Conservation (phyloP, 495 filamentous ascomycete genomes). For the Penicillium antarcticum region DNA sequence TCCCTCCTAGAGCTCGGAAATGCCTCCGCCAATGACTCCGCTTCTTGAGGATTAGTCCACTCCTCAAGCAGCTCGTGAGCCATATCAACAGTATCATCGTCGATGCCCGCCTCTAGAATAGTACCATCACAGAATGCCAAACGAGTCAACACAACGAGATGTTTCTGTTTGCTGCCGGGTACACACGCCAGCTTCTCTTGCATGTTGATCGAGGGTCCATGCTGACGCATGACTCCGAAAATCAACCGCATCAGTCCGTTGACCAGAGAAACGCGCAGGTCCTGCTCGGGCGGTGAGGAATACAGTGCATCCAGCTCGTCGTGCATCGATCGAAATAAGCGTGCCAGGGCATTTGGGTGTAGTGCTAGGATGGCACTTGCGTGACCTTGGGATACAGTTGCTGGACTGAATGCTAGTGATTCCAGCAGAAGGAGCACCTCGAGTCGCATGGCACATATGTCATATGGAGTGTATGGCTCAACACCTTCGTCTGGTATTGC, state of each 20-base stretch:
- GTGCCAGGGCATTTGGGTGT: conserved; percentile 53
- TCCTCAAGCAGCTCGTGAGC: conserved; percentile 64
- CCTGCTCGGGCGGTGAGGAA: conserved; percentile 40
- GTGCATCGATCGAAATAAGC: conserved; percentile 60
- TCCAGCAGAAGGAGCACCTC: conserved; percentile 56
- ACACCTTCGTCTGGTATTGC: conserved; percentile 47
- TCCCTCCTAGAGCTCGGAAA: conserved; percentile 47
- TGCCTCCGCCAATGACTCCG: conserved; percentile 57
- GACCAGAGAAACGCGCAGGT: conserved; percentile 45
- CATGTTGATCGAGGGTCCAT: conserved; percentile 49
- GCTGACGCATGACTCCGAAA: conserved; percentile 52
- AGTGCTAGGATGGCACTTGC: conserved; percentile 51
- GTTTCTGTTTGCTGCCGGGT: conserved; percentile 61
- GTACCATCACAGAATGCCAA: conserved; percentile 64
- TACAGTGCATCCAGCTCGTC: conserved; percentile 63
- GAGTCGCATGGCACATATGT: conserved; percentile 55
- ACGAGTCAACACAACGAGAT: conserved; percentile 61
- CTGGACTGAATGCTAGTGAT: conserved; percentile 41
- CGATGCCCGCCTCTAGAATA: conserved; percentile 61
- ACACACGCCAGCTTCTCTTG: conserved; percentile 54
- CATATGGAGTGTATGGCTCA: conserved; percentile 41
- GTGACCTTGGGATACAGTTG: conserved; percentile 35
- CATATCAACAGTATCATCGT: conserved; percentile 62
- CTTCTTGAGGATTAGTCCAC: conserved; percentile 66
- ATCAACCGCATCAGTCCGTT: conserved; percentile 62